These are phyloP conservation scores for Davidsoniella virescens DNA, from an alignment of 2,329 filamentous ascomycete species.

Conservation along the genomic window DNA sequence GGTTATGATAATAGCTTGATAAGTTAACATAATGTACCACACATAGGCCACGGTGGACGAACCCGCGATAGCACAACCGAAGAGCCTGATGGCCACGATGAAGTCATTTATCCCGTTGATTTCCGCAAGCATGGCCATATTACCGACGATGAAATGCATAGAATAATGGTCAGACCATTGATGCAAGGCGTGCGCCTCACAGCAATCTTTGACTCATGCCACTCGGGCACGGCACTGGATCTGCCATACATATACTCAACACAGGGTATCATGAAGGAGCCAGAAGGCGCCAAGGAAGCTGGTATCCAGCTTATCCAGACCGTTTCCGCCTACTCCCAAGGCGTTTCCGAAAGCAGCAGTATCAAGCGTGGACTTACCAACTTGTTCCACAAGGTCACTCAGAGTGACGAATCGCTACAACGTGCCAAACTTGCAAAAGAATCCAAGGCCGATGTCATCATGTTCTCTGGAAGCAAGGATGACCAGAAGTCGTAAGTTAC, in stretches of 20 bases:
- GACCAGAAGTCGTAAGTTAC: constrained; percentile 72
- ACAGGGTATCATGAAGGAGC: constrained; percentile 51
- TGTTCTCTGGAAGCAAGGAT: constrained; percentile 96
- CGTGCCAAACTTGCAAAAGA: constrained; percentile 78
- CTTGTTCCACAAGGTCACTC: constrained; percentile 63
- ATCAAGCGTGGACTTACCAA: constrained; percentile 49
- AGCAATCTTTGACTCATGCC: constrained; percentile 49
- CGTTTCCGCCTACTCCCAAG: constrained; percentile 33
- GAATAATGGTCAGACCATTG: constrained; percentile 48
- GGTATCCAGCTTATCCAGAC: constrained; percentile 46
- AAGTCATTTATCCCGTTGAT: constrained; percentile 72
- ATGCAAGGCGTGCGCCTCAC: constrained; percentile 41
- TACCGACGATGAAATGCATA: constrained; percentile 69
- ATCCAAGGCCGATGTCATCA: constrained; percentile 84
- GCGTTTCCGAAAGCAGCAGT: constrained; percentile 20
- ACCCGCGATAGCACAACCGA: constrained; percentile 65
- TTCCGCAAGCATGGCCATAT: constrained; percentile 67
- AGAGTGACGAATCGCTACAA: constrained; percentile 66
- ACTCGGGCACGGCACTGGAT: constrained; percentile 50
- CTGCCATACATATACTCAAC: constrained; percentile 54
- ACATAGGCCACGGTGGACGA: constrained; percentile 59
- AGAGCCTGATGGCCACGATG: constrained; percentile 67
- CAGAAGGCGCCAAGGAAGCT: constrained; percentile 51
- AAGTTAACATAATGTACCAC: constrained; percentile 1
- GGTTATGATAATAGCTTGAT: constrained; percentile 10